phyloP scores from a whole-genome alignment of 495 filamentous ascomycete species.

The Evansstolkia leycettana region DNA sequence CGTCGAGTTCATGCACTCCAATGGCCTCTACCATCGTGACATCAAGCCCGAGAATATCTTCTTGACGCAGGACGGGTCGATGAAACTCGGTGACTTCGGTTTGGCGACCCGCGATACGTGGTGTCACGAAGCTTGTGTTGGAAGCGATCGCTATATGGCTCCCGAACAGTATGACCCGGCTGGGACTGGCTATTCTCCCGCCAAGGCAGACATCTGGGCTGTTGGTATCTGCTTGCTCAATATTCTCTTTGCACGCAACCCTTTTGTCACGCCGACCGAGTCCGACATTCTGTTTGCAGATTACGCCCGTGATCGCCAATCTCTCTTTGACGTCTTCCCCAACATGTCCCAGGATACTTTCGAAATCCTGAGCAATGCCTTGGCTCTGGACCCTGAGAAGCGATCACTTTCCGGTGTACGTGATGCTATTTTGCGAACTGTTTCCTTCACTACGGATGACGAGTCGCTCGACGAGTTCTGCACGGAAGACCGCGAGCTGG shows the following conservation, averaged over 20 bases:
- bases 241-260: slow-evolving; percentile 89
- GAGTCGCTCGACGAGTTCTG: slow-evolving; percentile 89
- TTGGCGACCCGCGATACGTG: slow-evolving; percentile 75
- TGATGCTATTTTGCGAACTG: slow-evolving; percentile 59
- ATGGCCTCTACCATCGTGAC: slow-evolving; percentile 90
- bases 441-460: slow-evolving; percentile 93
- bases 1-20: slow-evolving; percentile 79
- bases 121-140: slow-evolving; percentile 83
- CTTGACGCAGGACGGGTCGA: slow-evolving; percentile 66
- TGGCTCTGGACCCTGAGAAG: slow-evolving; percentile 83
- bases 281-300: slow-evolving; percentile 83
- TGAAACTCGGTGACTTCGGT: slow-evolving; percentile 97
- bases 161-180: slow-evolving; percentile 91
- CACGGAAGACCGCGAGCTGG: slow-evolving; percentile 58
- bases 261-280: slow-evolving; percentile 77
- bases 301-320: slow-evolving; percentile 83
- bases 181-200: slow-evolving; percentile 78
- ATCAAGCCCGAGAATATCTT: slow-evolving; percentile 99
- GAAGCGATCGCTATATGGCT: slow-evolving; percentile 98
- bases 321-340: slow-evolving; percentile 94
- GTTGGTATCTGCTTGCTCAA: slow-evolving; percentile 93
- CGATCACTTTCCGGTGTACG: slow-evolving; percentile 69
- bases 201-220: slow-evolving; percentile 91
- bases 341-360: slow-evolving; percentile 97
- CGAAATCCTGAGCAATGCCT: slow-evolving; percentile 75